phyloP scores from a whole-genome alignment of 257 asterid genomes.

The Przewalskia tangutica region DNA sequence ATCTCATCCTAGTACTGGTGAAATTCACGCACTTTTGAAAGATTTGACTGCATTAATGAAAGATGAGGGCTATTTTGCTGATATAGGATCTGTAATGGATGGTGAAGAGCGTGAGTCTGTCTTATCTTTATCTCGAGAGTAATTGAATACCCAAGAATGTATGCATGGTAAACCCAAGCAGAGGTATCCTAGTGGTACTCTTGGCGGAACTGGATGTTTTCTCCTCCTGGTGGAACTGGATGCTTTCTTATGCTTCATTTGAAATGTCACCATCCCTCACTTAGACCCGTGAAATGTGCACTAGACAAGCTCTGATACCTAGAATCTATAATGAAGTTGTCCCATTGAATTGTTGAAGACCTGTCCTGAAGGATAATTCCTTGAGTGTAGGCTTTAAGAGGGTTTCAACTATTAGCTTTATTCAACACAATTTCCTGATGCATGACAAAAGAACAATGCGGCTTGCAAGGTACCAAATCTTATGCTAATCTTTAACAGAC shows the following conservation, averaged over 20 bases:
- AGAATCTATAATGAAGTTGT: not conserved
- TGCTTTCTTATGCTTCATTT: not conserved
- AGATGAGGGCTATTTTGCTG: conserved; percentile 12
- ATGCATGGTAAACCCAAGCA: not conserved
- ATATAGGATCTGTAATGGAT: not conserved
- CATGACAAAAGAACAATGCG: not conserved
- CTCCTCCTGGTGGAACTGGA: not conserved
- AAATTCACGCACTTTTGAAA: conserved; percentile 15
- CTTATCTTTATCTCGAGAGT: not conserved
- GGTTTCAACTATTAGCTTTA: not conserved
- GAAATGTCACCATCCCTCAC: not conserved
- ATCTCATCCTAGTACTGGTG: conserved; percentile 17
- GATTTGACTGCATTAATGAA: conserved; percentile 21
- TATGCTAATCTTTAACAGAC: not conserved
- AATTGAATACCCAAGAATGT: not conserved
- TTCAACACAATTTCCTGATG: not conserved
- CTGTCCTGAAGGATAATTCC: not conserved
- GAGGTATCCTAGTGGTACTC: not conserved
- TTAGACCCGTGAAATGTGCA: not conserved
- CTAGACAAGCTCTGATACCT: not conserved
- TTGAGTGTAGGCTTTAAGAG: not conserved
- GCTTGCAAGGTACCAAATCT: not conserved
- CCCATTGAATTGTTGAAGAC: not conserved
- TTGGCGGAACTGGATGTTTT: not conserved
- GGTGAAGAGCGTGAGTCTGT: not conserved